Evolutionary conservation across 148 eudicot genomes (phyloP).

Genomic region (Vaccinium corymbosum): DNA sequence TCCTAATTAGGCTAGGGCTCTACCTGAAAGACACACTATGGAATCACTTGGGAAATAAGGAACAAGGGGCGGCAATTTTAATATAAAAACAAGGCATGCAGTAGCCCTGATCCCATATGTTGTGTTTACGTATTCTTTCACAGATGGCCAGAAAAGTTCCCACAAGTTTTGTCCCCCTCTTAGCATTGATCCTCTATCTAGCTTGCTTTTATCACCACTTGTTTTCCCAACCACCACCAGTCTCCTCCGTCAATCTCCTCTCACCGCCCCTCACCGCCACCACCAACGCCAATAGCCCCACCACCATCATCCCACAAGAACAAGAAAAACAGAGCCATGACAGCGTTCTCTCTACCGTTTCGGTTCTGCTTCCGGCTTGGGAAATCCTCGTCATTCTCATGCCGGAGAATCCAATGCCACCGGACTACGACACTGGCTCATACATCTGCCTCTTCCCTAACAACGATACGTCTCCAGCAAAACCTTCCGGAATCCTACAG

Average conservation of each 20-base stretch:
- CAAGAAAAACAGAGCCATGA: not conserved
- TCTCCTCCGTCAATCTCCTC: not conserved
- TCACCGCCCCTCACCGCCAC: not conserved
- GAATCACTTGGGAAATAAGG: too few species aligned
- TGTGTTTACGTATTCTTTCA: not conserved
- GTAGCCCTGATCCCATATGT: not conserved
- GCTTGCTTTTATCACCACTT: constrained; percentile 21
- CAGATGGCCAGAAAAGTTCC: constrained; percentile 29
- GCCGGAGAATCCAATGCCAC: constrained; percentile 19
- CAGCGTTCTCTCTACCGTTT: constrained; percentile 1
- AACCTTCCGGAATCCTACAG: constrained; percentile 27
- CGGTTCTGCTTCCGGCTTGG: constrained; percentile 62
- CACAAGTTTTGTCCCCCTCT: constrained; percentile 18
- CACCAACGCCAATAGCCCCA: constrained; percentile 10
- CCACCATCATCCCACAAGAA: constrained; percentile 5
- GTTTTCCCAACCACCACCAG: not conserved
- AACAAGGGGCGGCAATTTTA: too few species aligned
- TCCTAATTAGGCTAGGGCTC: too few species aligned
- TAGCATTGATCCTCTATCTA: constrained; percentile 14
- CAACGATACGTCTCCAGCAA: constrained; percentile 37
- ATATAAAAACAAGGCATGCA: too few species aligned
- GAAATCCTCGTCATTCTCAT: constrained; percentile 42
- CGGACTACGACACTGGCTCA: not conserved
- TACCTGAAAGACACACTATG: too few species aligned
- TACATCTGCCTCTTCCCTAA: constrained; percentile 41